Base-by-base conservation (phyloP, 805 yeast genomes). In the Candida pini region DNA sequence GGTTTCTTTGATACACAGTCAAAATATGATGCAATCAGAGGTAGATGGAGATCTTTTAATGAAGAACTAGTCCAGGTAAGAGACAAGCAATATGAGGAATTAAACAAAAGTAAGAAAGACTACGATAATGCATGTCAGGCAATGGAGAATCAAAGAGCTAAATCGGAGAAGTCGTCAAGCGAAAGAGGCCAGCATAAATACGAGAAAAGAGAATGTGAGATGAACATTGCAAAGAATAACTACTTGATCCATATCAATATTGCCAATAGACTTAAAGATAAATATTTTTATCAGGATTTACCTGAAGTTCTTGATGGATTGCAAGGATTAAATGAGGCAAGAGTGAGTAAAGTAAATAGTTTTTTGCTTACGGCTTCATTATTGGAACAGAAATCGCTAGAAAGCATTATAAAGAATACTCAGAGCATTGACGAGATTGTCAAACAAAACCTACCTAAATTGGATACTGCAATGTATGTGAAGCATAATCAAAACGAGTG, bases 261-360 rank as follows among this genome's bases (percentile, higher is more conserved):
- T 18, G 92, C 95, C 34, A 92, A 92, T 60, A 71, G 97, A 40
- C 63, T 89, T 39, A 92, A 92, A 61, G 97, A 90, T 58, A 92
- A 92, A 59, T 88, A 78, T 62, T 89, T 69, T 57, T 88, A 82
- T 54, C 97, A 90, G 62, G 97, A 92, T 57, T 63, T 88, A 18
- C 98, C 98, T 0, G 96, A 89, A 57, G 60, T 86, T 26, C 66
- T 92, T 40, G 97, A 90, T 59, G 73, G 82, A 45, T 62, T 79
- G 47, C 98, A 92, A 63, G 85, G 81, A 47, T 63, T 89, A 44
- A 84, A 84, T 56, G 96, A 89, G 58, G 70, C 78, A 23, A 75
- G 89, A 39, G 88, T 84, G 1, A 66, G 74, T 13, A 71, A 82
- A 38, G 48, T 87, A 37, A 92, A 92, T 59, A 71, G 73, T 31